Base-by-base conservation (phyloP, 805 yeast species). In the Ogataea methylovora region DNA sequence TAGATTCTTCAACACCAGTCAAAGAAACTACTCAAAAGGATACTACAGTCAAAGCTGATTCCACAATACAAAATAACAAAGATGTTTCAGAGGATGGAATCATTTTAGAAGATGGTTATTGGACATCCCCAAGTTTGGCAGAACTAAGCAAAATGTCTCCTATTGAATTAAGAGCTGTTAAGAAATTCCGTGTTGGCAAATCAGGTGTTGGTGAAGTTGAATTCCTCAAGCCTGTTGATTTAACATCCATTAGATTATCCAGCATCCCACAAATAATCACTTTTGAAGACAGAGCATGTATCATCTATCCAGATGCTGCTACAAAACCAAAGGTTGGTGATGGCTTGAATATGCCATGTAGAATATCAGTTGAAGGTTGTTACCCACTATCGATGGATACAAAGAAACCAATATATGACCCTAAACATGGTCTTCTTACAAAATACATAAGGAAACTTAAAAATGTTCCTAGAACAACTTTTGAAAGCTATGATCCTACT, bases 191-290 rank as follows among this genome's bases (percentile, higher is more conserved):
- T 12, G 75, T 92, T 39, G 98, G 97, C 5, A 79, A 92, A 43
- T 70, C 70, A 41, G 79, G 79, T 36, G 76, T 65, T 49, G 99
- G 98, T 30, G 65, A 73, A 35, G 70, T 92, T 32, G 81, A 79
- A 50, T 92, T 88, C 54, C 52, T 76, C 33, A 65, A 71, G 34
- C 94, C 96, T 0, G 94, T 92, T 30, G 97, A 92, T 56, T 66
- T 92, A 43, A 75, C 94, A 0, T 59, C 75, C 4, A 66, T 79
- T 44, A 69, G 81, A 3, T 71, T 79, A 12, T 71, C 76, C 29
- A 71, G 84, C 22, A 71, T 85, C 29, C 87, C 86, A 16, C 73
- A 70, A 16, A 46, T 84, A 13, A 71, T 90, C 27, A 61, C 68
- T 2, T 76, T 92, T 46, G 71, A 69, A 22, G 63, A 71, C 22